Conservation (phyloP, 73 alveolate species). For the Halteria grandinella region DNA sequence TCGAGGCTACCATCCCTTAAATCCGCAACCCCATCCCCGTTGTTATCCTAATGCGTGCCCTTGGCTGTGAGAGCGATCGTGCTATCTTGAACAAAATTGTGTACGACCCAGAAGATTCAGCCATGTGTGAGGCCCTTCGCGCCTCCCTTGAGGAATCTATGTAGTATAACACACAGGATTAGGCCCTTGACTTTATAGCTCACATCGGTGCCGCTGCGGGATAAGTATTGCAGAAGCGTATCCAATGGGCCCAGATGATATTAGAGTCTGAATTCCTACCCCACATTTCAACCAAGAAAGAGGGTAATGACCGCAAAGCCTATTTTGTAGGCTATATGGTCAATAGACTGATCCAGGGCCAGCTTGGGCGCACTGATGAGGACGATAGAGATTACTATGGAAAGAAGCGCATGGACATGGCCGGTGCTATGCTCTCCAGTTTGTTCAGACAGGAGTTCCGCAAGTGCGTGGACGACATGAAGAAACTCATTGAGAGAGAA, state of each 20-base stretch:
- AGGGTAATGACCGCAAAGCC: constrained; percentile 91
- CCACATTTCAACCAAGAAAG: constrained; percentile 85
- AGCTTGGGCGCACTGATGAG: constrained; percentile 95
- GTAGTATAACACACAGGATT: constrained; percentile 81
- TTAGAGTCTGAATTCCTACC: constrained; percentile 96
- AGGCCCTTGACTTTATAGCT: constrained; percentile 94
- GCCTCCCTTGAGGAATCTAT: constrained; percentile 83
- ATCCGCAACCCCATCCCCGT: constrained; percentile 92
- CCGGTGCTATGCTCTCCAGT: constrained; percentile 95
- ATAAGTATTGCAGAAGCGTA: constrained; percentile 71
- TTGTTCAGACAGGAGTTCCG: constrained; percentile 93
- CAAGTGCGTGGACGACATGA: constrained; percentile 82
- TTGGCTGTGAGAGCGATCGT: constrained; percentile 90
- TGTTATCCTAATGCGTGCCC: constrained; percentile 92
- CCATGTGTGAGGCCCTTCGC: constrained; percentile 89
- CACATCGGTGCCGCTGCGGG: constrained; percentile 83
- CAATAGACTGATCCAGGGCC: constrained; percentile 89
- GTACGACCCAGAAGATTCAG: constrained; percentile 85
- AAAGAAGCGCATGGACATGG: constrained; percentile 99
- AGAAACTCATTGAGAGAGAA: constrained; percentile 75
- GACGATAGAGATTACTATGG: constrained; percentile 99
- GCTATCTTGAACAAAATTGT: constrained; percentile 90
- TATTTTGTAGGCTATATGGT: constrained; percentile 99
- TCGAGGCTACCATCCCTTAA: constrained; percentile 91
- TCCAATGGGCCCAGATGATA: constrained; percentile 88